Evolutionary conservation across 2,329 filamentous ascomycete species (phyloP).

Genomic region (Xylogone sp.): DNA sequence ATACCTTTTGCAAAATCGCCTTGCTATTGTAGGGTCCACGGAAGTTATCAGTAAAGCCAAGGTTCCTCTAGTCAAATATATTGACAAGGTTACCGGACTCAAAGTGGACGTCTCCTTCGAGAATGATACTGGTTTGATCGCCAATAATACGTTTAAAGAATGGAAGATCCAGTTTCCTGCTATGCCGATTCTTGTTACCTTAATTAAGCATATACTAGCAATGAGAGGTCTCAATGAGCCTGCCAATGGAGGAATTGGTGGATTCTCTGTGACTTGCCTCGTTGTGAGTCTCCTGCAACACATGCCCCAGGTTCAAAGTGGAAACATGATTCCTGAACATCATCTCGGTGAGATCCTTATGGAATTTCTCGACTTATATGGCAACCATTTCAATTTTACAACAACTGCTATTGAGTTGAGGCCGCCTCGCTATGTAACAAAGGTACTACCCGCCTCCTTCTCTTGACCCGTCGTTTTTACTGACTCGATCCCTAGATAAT

Average conservation of each 20-base stretch:
- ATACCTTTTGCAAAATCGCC: slow-evolving; percentile 50
- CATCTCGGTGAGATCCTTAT: slow-evolving; percentile 80
- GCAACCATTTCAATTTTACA: slow-evolving; percentile 71
- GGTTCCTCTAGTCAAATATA: slow-evolving; percentile 89
- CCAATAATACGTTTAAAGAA: slow-evolving; percentile 72
- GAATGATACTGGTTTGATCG: slow-evolving; percentile 76
- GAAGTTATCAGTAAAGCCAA: slow-evolving; percentile 71
- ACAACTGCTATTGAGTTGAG: slow-evolving; percentile 71
- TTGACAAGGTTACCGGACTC: slow-evolving; percentile 72
- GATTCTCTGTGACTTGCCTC: slow-evolving; percentile 91
- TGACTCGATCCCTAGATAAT: slow-evolving; percentile 1
- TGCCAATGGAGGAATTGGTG: slow-evolving; percentile 84
- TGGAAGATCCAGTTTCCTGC: slow-evolving; percentile 81
- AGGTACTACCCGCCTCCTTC: slow-evolving; percentile 50
- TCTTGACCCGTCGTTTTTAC: not conserved
- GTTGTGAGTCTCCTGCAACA: slow-evolving; percentile 85
- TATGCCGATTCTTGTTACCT: slow-evolving; percentile 80
- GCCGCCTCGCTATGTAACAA: slow-evolving; percentile 70
- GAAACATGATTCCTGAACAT: slow-evolving; percentile 53
- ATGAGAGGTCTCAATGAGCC: slow-evolving; percentile 93
- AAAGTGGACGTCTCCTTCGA: slow-evolving; percentile 95
- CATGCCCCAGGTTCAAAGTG: slow-evolving; percentile 66
- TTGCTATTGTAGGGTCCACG: slow-evolving; percentile 56
- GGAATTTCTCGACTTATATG: slow-evolving; percentile 87
- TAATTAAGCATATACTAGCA: slow-evolving; percentile 88